Evolutionary conservation across 1,284 basidiomycete genomes (phyloP), one percentile per base, ranked within the genome.

Genomic region (Phellopilus nigrolimitatus): DNA sequence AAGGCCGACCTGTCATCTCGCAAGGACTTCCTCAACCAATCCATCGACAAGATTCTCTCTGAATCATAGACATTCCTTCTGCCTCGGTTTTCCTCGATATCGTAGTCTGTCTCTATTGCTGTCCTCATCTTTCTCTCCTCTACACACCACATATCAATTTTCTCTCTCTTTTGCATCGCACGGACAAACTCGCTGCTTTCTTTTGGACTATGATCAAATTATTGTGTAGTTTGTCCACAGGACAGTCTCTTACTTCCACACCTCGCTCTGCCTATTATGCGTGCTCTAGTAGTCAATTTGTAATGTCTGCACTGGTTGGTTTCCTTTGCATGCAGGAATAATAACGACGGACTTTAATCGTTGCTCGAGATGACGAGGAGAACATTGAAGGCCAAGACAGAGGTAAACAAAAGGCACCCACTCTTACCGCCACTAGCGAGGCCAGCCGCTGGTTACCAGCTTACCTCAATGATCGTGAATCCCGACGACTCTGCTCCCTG

Each of bases 1-100:
- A 89, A 85, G 65, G 94, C 93, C 49, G 88, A 94, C 64, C 77
- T 97, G 49, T 68, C 81, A 31, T 68, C 78, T 52, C 78, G 82
- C 60, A 84, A 88, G 73, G 80, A 89, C 68, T 85, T 89, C 70
- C 70, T 97, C 72, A 97, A 97, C 66, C 79, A 84, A 63, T 85
- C 89, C 59, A 95, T 97, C 63, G 93, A 97, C 71, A 80, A 77
- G 68, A 91, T 94, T 63, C 78, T 93, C 56, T 88, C 87, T 15
- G 83, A 87, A 69, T 80, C 83, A 65, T 88, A 43, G 41, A 43
- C 41, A 43, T 24, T 43, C 19, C 30, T 44, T 33, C 15, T 15
- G 7, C 17, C 25, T 49, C 21, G 19, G 22, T 42, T 42, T 27
- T 33, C 22, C 22, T 33, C 21, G 25, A 36, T 51, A 33, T 51